These are phyloP conservation scores for Psilocybe sp. DNA, from an alignment of 768 basidiomycete genomes.

Conservation along the genomic window DNA sequence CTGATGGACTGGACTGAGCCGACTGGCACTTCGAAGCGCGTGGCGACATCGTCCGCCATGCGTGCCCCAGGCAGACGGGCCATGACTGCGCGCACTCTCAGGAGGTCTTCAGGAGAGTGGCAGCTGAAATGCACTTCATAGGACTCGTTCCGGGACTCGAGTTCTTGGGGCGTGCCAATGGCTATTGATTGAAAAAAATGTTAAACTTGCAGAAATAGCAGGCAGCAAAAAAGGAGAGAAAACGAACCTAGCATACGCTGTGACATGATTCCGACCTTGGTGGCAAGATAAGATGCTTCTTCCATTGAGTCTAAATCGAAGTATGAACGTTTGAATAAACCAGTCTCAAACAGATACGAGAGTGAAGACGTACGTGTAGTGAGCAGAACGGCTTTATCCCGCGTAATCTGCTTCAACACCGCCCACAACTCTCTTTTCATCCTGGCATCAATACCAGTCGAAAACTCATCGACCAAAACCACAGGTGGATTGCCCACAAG, in stretches of 20 bases:
- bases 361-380: slow-evolving; percentile 55
- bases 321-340: neutral
- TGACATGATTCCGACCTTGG: slow-evolving; percentile 22
- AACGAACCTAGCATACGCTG: slow-evolving; percentile 19
- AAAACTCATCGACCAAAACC: slow-evolving; percentile 79
- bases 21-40: slow-evolving; percentile 61
- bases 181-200: slow-evolving; percentile 22
- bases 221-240: neutral
- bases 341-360: neutral
- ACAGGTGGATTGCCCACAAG: slow-evolving; percentile 57
- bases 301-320: slow-evolving; percentile 27
- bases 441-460: slow-evolving; percentile 78
- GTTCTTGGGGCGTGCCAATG: slow-evolving; percentile 16
- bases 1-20: neutral
- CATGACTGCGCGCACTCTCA: slow-evolving; percentile 47
- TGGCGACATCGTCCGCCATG: slow-evolving; percentile 60
- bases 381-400: slow-evolving; percentile 67
- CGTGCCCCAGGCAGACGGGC: slow-evolving; percentile 48
- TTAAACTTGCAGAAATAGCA: too few relatives aligned
- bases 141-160: slow-evolving; percentile 15
- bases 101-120: slow-evolving; percentile 43
- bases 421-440: slow-evolving; percentile 84
- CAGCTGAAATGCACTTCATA: slow-evolving; percentile 62
- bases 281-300: slow-evolving; percentile 22
- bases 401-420: slow-evolving; percentile 61